Percentiles rank a stretch among this genome's conserved stretches.
phyloP scores from a whole-genome alignment of 2,329 filamentous ascomycete species.

The Dothideomycetes sp. region DNA sequence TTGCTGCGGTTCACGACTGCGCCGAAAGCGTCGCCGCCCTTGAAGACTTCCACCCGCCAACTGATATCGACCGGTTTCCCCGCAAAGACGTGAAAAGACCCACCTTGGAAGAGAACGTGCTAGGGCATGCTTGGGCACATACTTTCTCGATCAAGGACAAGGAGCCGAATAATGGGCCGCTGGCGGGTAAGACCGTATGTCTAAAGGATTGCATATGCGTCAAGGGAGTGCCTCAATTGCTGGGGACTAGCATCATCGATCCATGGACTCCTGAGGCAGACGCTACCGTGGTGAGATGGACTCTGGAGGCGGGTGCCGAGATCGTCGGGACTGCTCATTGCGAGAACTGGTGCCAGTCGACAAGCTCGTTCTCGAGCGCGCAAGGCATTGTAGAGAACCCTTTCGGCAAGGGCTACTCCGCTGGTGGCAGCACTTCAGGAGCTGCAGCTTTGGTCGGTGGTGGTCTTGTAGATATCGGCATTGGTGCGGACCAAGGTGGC shows the following conservation, averaged over 20 bases:
- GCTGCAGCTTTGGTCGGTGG: conserved; percentile 31
- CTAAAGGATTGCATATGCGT: conserved; percentile 47
- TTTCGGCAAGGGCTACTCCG: conserved; percentile 32
- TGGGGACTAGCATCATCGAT: conserved; percentile 33
- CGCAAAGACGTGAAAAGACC: conserved; percentile 34
- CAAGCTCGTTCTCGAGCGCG: conserved; percentile 28
- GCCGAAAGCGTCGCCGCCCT: conserved; percentile 33
- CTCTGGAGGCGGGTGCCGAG: conserved; percentile 39
- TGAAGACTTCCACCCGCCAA: conserved; percentile 35
- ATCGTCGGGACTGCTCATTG: conserved; percentile 42
- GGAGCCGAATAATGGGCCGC: conserved; percentile 15
- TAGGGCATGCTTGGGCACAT: conserved; percentile 42
- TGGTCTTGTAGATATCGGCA: conserved; percentile 25
- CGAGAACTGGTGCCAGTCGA: conserved; percentile 43
- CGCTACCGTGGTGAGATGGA: conserved; percentile 41
- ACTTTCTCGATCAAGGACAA: conserved; percentile 34
- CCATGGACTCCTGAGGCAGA: conserved; percentile 44
- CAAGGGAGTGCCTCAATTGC: conserved; percentile 42
- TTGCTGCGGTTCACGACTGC: conserved; percentile 42
- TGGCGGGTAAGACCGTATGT: conserved; percentile 36
- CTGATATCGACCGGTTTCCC: conserved; percentile 33
- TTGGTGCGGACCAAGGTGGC: conserved; percentile 29
- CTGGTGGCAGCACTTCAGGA: conserved; percentile 38
- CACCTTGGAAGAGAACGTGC: conserved; percentile 27
- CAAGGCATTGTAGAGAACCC: conserved; percentile 31